Base-by-base conservation (phyloP, 192 early-diverging fungal genomes). In the Coemansia sp. region DNA sequence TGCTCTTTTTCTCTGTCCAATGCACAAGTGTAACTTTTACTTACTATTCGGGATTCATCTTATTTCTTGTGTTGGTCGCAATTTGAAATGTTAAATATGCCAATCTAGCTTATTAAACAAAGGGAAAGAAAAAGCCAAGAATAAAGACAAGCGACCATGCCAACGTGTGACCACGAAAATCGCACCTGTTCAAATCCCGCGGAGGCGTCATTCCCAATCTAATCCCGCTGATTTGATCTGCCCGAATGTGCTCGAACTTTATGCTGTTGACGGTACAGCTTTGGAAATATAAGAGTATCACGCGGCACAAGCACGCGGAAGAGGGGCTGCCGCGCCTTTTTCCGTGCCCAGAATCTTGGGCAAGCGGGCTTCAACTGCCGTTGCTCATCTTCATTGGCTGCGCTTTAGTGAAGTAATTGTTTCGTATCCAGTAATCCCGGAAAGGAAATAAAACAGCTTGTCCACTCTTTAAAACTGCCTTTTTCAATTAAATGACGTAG, bases 21-120 rank as follows among this genome's bases (percentile, higher is more conserved):
- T 58, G 19, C 25, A 37, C 19, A 21, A 21, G 19, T 38, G 2
- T 8, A 24, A 10, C 4, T 45, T 2, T 43, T 11, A 60, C 74
- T 76, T 79, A 79, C 76, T 79, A 79, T 70, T 79, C 76, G 43
- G 76, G 76, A 55, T 79, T 79, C 76, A 79, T 32, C 32, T 32
- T 32, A 21, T 21, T 0, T 32, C 6, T 79, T 45, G 47, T 47
- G 27, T 22, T 15, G 41, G 24, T 49, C 17, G 15, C n/a, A 19
- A 49, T 49, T 49, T 49, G 47, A 5, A 43, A n/a, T n/a, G 47
- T 17, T 15, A 15, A 52, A 37, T 48, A 17, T 60, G 58, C 24
- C 11, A 24, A 35, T 41, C 10, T 58, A 60, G 38, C 35, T 9
- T 41, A 37, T 38, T 19, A 5, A 29, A 65, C 35, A 56, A 39